Evolutionary conservation across 345 rosid genomes (phyloP).

Genomic region (Clarkia xantiana): DNA sequence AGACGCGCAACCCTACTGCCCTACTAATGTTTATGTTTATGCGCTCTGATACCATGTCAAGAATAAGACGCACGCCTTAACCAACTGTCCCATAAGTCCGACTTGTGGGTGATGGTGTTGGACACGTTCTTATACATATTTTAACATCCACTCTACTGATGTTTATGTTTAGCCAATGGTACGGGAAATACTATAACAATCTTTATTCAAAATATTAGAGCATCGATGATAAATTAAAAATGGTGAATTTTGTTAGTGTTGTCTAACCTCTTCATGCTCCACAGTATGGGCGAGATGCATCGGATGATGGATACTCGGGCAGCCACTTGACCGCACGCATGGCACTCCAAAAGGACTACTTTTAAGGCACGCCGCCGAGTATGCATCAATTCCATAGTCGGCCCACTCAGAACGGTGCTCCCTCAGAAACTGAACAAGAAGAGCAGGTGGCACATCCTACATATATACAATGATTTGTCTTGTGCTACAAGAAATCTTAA

Average conservation of each 20-base stretch:
- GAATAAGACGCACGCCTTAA: too few relatives aligned
- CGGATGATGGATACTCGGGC: conserved; percentile 82
- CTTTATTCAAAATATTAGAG: background rate
- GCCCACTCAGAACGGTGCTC: conserved; percentile 99
- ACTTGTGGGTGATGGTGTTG: too few relatives aligned
- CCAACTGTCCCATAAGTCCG: too few relatives aligned
- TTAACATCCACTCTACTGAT: too few relatives aligned
- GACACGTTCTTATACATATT: too few relatives aligned
- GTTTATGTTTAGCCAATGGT: too few relatives aligned
- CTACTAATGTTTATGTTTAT: too few relatives aligned
- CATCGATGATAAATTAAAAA: background rate
- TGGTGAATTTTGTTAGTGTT: background rate
- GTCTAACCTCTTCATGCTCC: conserved; percentile 82
- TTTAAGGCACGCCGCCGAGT: conserved; percentile 73
- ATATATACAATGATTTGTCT: conserved; percentile 9
- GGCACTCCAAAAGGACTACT: conserved; percentile 83
- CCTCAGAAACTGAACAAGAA: conserved; percentile 80
- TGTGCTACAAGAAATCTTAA: background rate
- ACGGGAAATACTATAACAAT: too few relatives aligned
- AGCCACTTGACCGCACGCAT: conserved; percentile 71
- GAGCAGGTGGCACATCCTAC: conserved; percentile 89
- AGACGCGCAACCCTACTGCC: background rate
- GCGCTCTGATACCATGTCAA: too few relatives aligned
- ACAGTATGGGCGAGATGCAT: conserved; percentile 85
- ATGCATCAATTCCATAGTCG: conserved; percentile 79